These are phyloP conservation scores for Mycosarcoma maydis DNA, from an alignment of 1,284 basidiomycete species.

Conservation along the genomic window DNA sequence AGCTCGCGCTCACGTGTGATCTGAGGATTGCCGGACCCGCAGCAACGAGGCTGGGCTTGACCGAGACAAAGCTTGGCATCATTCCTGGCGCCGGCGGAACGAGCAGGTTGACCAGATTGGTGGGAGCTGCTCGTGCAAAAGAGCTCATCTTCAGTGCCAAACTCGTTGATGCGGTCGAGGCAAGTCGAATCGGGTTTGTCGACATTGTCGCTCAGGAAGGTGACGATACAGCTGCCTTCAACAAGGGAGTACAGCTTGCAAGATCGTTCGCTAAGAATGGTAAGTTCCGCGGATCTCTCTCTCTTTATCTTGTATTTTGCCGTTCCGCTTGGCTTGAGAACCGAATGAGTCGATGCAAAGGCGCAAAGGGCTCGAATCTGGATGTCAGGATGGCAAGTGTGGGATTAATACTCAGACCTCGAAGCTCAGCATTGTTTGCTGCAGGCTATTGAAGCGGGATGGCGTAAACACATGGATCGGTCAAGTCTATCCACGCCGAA, in stretches of 20 bases:
- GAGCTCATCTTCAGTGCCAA: slow-evolving; percentile 85
- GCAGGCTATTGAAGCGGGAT: neutral
- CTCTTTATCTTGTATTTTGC: no score
- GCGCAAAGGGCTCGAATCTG: no score
- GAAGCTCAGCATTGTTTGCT: neutral
- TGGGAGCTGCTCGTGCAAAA: slow-evolving; percentile 85
- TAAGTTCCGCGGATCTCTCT: slow-evolving; percentile 66
- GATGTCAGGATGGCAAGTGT: no score
- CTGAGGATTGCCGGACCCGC: slow-evolving; percentile 78
- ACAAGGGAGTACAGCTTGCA: slow-evolving; percentile 31
- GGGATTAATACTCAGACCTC: no score
- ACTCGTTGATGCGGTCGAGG: slow-evolving; percentile 75
- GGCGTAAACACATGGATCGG: no score
- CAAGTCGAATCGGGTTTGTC: slow-evolving; percentile 79
- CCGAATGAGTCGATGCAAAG: no score
- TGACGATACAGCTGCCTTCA: slow-evolving; percentile 17
- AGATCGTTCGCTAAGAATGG: slow-evolving; percentile 72
- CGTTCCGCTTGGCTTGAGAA: neutral
- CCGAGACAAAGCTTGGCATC: slow-evolving; percentile 86
- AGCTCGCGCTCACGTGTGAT: slow-evolving; percentile 86
- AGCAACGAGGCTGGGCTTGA: slow-evolving; percentile 82
- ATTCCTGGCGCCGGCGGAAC: slow-evolving; percentile 81
- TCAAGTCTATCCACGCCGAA: no score
- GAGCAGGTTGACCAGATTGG: slow-evolving; percentile 81
- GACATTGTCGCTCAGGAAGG: slow-evolving; percentile 76